These are phyloP conservation scores for Volvox africanus DNA, from an alignment of 139 green algal species.

Conservation along the genomic window DNA sequence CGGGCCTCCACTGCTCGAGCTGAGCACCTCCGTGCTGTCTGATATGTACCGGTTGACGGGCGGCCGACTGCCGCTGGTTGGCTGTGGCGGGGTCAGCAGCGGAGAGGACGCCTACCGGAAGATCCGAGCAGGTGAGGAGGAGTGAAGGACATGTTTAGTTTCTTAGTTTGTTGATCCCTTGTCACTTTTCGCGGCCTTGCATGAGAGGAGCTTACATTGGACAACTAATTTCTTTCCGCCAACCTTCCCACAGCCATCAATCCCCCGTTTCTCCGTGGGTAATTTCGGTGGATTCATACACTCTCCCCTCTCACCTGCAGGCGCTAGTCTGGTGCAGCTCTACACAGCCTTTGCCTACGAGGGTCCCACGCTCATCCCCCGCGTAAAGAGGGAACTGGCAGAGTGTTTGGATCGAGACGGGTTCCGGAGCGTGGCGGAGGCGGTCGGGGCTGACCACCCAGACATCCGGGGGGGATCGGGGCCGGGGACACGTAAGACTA, in stretches of 20 bases:
- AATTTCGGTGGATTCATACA: too few relatives aligned
- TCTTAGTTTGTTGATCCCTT: too few relatives aligned
- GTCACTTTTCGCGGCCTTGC: too few relatives aligned
- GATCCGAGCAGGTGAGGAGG: conserved; percentile 84
- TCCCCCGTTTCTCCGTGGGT: too few relatives aligned
- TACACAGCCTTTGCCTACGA: conserved; percentile 95
- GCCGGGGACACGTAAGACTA: neutral
- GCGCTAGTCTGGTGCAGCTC: conserved; percentile 95
- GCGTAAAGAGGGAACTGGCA: conserved; percentile 89
- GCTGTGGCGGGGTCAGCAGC: conserved; percentile 81
- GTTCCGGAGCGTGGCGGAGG: conserved; percentile 81
- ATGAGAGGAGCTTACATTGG: too few relatives aligned
- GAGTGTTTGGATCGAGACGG: conserved; percentile 82
- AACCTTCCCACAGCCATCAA: too few relatives aligned
- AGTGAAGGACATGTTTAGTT: neutral
- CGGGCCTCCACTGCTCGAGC: conserved; percentile 86
- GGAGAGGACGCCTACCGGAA: conserved; percentile 95
- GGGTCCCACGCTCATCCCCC: conserved; percentile 88
- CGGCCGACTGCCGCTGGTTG: conserved; percentile 92
- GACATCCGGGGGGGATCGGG: neutral
- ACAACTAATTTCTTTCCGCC: too few relatives aligned
- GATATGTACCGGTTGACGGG: conserved; percentile 94
- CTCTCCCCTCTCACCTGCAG: conserved; percentile 66
- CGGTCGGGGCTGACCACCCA: conserved; percentile 86
- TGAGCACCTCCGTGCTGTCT: conserved; percentile 81